Conservation (phyloP, 1,284 basidiomycete species). For the Macrocybe sp. region DNA sequence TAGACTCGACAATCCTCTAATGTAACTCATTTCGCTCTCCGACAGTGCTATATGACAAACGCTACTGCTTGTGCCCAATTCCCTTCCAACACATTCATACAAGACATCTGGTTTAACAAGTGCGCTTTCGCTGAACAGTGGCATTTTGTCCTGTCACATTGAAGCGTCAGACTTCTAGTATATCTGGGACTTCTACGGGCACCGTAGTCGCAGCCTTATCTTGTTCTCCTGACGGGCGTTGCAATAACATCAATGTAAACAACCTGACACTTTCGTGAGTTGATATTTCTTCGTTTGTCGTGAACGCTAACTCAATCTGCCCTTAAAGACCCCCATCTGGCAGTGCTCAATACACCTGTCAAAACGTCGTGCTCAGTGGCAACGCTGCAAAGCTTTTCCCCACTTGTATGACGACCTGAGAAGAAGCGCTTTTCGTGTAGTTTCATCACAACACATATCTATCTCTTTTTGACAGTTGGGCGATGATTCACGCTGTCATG, state of each 20-base stretch:
- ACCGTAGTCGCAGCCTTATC: conserved; percentile 48
- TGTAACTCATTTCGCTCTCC: background rate
- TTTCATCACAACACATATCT: conserved; percentile 1
- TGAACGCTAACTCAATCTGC: background rate
- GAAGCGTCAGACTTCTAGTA: conserved; percentile 26
- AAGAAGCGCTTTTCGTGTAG: background rate
- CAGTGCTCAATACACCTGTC: conserved; percentile 35
- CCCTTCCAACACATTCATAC: conserved; percentile 49
- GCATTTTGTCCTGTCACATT: background rate
- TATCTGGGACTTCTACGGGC: conserved; percentile 53
- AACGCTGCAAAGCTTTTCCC: conserved; percentile 29
- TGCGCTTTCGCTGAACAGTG: conserved; percentile 17
- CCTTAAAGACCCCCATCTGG: conserved; percentile 28
- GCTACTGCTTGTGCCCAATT: conserved; percentile 41
- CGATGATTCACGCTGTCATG: no score
- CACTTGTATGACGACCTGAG: conserved; percentile 24
- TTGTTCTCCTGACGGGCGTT: conserved; percentile 51
- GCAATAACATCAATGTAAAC: conserved; percentile 46
- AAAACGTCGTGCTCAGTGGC: conserved; percentile 35
- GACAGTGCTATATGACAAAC: conserved; percentile 49
- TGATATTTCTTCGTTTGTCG: background rate
- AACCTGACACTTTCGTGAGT: conserved; percentile 37
- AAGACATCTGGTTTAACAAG: conserved; percentile 47
- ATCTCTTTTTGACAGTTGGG: background rate
- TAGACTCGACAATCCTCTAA: background rate